A percentile compares a stretch with the other conserved stretches of the same genome.
These are phyloP conservation scores for Lathyrus tuberosus DNA, from an alignment of 306 rosid species.

Conservation along the genomic window DNA sequence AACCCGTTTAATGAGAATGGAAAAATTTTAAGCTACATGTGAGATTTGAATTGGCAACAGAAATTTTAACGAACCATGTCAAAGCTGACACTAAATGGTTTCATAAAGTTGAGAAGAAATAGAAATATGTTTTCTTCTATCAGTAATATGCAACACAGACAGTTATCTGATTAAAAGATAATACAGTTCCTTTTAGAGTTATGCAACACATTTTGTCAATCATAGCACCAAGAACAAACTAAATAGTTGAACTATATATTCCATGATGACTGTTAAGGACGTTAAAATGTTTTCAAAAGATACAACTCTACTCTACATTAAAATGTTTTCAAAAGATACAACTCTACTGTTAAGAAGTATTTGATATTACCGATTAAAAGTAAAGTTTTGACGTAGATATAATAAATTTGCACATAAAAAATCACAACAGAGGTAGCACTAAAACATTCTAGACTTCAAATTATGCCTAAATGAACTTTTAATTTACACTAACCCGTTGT, in stretches of 20 bases:
- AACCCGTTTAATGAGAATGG: not conserved
- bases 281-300: slow-evolving; percentile 1
- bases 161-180: not conserved
- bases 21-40: not conserved
- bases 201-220: slow-evolving; percentile 21
- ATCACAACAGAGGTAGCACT: slow-evolving; percentile 9
- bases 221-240: slow-evolving; percentile 27
- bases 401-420: slow-evolving; percentile 5
- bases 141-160: slow-evolving; percentile 2
- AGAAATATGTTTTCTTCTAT: slow-evolving; percentile 2
- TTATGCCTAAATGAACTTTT: not conserved
- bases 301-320: no score
- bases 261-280: not conserved
- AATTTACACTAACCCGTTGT: slow-evolving; percentile 78
- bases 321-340: not conserved
- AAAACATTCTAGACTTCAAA: slow-evolving; percentile 11
- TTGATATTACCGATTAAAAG: not conserved
- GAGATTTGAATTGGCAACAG: slow-evolving; percentile 13
- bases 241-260: slow-evolving; percentile 13
- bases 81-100: slow-evolving; percentile 18
- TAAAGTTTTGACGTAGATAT: not conserved
- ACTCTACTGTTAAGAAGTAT: no score
- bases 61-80: not conserved
- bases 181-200: slow-evolving; percentile 8
- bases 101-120: slow-evolving; percentile 25